Evolutionary conservation across 2,329 filamentous ascomycete species (phyloP).

Genomic region (Fusarium sp.): DNA sequence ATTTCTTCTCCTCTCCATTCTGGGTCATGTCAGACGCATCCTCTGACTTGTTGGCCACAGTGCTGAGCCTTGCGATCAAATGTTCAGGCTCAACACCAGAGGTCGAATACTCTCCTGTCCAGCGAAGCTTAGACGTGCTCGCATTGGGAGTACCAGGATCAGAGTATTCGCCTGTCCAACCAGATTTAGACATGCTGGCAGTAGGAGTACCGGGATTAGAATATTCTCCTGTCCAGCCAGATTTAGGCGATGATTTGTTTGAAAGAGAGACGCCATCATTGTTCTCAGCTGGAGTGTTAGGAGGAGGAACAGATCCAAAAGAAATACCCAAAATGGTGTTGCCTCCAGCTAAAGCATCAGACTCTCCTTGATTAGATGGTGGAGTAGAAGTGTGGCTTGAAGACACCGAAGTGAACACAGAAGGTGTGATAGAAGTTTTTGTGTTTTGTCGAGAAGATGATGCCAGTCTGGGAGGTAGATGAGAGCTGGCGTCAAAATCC

Average conservation of each 20-base stretch:
- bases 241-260: no score
- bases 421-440: neutral
- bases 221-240: neutral
- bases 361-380: neutral
- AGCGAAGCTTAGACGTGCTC: neutral
- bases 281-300: neutral
- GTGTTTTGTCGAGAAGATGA: neutral
- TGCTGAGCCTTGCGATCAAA: neutral
- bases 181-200: neutral
- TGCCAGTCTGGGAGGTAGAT: neutral
- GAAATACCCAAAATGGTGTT: neutral
- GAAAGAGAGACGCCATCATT: no score
- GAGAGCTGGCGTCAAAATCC: neutral
- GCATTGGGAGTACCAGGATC: neutral
- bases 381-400: neutral
- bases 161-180: neutral
- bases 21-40: no score
- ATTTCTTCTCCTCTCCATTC: rapidly evolving
- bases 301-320: neutral
- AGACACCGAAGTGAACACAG: neutral
- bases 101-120: neutral
- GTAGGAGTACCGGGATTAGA: neutral
- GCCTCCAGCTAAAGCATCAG: neutral
- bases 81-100: neutral
- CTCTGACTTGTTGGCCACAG: neutral